Conservation (phyloP, 2,329 filamentous ascomycete genomes). For the Fusarium sp. region DNA sequence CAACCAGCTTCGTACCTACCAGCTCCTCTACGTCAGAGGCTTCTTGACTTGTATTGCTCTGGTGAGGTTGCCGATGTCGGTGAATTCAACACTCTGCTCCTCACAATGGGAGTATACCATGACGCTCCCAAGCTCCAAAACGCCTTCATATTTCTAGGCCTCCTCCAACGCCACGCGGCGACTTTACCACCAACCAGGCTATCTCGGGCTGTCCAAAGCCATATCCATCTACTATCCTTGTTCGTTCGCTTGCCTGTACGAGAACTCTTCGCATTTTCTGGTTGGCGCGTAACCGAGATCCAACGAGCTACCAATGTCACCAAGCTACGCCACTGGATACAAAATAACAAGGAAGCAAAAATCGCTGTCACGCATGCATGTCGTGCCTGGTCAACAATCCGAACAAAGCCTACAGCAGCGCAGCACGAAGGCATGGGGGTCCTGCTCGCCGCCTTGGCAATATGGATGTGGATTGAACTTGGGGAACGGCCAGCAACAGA, state of each 20-base stretch:
- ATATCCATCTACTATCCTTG: not conserved
- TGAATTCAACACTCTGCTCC: not conserved
- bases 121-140: not conserved
- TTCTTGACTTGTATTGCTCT: not conserved
- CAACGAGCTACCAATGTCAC: not conserved
- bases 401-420: not conserved
- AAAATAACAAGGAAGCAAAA: not conserved
- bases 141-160: not conserved
- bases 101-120: not conserved
- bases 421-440: not conserved
- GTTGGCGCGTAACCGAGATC: not conserved
- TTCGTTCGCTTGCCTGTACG: not conserved
- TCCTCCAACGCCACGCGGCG: not conserved
- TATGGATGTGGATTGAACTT: not conserved
- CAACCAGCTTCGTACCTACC: not conserved
- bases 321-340: not conserved
- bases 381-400: not conserved
- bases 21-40: not conserved
- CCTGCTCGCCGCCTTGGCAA: not conserved
- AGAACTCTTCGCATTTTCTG: not conserved
- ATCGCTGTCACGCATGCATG: not conserved
- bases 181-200: not conserved
- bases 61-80: not conserved
- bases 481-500: not conserved
- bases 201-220: not conserved